Conservation (phyloP, 768 basidiomycete genomes). For the Podaxis sp. region DNA sequence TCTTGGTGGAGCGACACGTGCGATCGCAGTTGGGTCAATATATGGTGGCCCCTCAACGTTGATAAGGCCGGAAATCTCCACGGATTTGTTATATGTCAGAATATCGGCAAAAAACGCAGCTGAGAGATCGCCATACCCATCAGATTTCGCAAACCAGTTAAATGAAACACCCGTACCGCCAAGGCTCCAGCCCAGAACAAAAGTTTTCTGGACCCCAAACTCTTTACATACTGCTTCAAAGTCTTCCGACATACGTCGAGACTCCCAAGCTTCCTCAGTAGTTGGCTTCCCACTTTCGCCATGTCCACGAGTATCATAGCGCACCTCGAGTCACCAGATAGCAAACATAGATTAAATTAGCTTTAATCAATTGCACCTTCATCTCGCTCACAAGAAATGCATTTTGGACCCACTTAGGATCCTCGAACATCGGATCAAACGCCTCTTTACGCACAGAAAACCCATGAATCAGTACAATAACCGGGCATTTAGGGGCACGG, state of each 20-base stretch:
- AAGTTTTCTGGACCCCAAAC: conserved; percentile 27
- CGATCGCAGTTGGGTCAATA: conserved; percentile 22
- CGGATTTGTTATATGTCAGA: conserved; percentile 22
- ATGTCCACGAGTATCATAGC: conserved; percentile 32
- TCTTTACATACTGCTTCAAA: conserved; percentile 29
- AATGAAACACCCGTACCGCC: neutral
- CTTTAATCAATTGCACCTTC: neutral
- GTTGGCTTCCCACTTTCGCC: conserved; percentile 28
- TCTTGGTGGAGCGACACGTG: conserved; percentile 18
- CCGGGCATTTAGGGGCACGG: conserved; percentile 22
- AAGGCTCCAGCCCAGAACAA: conserved; percentile 32
- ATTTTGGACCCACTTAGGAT: conserved; percentile 23
- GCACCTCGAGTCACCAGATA: neutral
- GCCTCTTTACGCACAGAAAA: conserved; percentile 25
- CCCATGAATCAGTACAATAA: conserved; percentile 36
- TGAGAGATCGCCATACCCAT: neutral
- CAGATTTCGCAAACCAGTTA: neutral
- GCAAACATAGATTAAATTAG: neutral
- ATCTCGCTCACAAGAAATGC: conserved; percentile 22
- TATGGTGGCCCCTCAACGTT: conserved; percentile 26
- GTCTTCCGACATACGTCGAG: conserved; percentile 27
- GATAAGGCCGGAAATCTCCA: conserved; percentile 26
- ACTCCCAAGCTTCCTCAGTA: conserved; percentile 24
- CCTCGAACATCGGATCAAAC: conserved; percentile 34
- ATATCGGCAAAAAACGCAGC: conserved; percentile 26